Percentiles rank a stretch among this genome's conserved stretches.
Conservation (phyloP, 1,139 yeast species). For the Blastobotrys apis region DNA sequence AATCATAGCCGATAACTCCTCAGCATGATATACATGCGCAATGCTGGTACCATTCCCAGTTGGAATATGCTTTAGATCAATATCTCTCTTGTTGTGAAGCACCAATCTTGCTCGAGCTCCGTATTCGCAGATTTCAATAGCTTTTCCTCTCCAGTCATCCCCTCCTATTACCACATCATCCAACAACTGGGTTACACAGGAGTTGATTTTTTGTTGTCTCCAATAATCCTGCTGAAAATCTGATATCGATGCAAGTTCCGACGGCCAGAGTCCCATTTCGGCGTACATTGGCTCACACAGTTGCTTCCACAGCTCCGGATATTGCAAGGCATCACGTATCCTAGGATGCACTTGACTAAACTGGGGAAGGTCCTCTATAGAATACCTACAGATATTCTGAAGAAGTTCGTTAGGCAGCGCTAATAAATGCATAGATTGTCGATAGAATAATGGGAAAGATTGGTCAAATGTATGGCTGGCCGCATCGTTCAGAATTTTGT, state of each 20-base stretch:
- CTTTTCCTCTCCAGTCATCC: neutral
- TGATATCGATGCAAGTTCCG: neutral
- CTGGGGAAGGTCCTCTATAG: conserved; percentile 3
- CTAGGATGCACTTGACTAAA: conserved; percentile 4
- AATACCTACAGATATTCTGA: conserved; percentile 7
- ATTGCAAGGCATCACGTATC: neutral
- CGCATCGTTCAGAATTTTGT: no score
- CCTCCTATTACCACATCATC: neutral
- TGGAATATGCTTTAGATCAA: neutral
- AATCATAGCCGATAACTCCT: neutral
- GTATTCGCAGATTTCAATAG: neutral
- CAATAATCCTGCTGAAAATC: conserved; percentile 6
- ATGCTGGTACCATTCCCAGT: neutral
- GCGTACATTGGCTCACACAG: conserved; percentile 1
- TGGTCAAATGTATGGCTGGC: neutral
- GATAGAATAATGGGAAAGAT: neutral
- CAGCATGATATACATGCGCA: conserved; percentile 1
- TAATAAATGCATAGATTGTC: conserved; percentile 2
- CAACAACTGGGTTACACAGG: neutral
- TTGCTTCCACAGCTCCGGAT: conserved; percentile 7
- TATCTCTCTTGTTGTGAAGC: neutral
- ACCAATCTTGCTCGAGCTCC: conserved; percentile 7
- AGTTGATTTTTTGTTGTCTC: neutral
- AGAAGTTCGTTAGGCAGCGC: conserved; percentile 13
- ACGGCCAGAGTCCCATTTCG: conserved; percentile 4